Base-by-base conservation (phyloP, 1,284 basidiomycete species). In the Malassezia cuniculi region DNA sequence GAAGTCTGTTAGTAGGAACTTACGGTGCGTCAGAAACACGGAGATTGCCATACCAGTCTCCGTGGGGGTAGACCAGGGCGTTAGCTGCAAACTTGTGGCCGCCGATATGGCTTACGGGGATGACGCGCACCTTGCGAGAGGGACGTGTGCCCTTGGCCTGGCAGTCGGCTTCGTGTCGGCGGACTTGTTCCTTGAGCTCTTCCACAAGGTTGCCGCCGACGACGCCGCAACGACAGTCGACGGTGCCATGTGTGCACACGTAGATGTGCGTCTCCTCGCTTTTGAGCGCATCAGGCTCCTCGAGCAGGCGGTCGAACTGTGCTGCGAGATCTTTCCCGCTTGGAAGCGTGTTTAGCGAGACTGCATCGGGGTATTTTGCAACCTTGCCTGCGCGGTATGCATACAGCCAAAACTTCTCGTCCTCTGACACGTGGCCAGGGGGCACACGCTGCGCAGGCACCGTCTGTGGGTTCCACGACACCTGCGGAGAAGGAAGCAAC, bases 141-240 rank as follows among this genome's bases (percentile, higher is more conserved):
- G 46, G 37, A 3, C 31, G 14, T 4, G 36, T 42, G 21, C 48
- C 51, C 1, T 41, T 27, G 8, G 25, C 26, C 24, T 48, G 48
- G 8, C 50, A 48, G 5, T 50, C 51, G 6, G 54, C 33, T 18
- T 52, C 46, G 26, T 67, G 41, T 24, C 56, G 42, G 35, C 49
- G 39, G 0, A 57, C 46, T 25, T 61, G 52, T 2, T 37, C 25
- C 4, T 54, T 39, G 8, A 69, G 39, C 0, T 56, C 49, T 1
- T 62, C 39, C 30, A 52, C 52, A 10, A 69, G 45, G 4, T 57
- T 55, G 6, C 48, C 47, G 11, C 69, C 69, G 3, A 62, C 54
- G 16, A 69, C 60, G 15, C 63, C 65, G 34, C 69, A 69, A 3
- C 66, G 56, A 39, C 69, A 69, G 32, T 69, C 69, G 11, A 67